Conservation (phyloP, 2,329 filamentous ascomycete species). For the Cercospora citrullina region DNA sequence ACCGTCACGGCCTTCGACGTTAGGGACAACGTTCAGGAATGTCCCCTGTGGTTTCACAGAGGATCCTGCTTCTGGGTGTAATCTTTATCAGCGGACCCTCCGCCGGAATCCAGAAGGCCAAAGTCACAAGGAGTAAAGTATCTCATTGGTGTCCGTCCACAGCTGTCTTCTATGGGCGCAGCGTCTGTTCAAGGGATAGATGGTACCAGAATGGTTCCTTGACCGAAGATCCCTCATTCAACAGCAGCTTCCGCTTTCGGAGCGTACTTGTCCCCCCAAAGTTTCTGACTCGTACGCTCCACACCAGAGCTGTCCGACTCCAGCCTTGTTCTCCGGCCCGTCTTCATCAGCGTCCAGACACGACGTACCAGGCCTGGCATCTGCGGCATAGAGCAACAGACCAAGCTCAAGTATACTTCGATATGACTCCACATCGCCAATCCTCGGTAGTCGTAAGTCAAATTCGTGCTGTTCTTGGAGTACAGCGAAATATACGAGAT, state of each 20-base stretch:
- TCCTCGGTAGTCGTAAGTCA: conserved; percentile 21
- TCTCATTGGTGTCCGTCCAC: background rate
- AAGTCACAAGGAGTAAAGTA: background rate
- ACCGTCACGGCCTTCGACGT: background rate
- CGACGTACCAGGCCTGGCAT: conserved; percentile 18
- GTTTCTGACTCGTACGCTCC: background rate
- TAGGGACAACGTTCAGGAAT: background rate
- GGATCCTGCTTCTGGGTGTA: background rate
- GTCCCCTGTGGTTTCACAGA: background rate
- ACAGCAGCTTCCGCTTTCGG: background rate
- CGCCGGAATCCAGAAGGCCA: background rate
- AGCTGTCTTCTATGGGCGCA: background rate
- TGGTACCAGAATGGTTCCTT: background rate
- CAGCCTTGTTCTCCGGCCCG: background rate
- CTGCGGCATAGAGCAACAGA: conserved; percentile 25
- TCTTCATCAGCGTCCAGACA: conserved; percentile 1
- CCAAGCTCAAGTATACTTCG: conserved; percentile 22
- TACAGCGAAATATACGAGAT: conserved; percentile 17
- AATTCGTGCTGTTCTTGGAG: conserved; percentile 13
- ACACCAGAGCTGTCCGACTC: conserved; percentile 1
- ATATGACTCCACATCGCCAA: conserved; percentile 20
- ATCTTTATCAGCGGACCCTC: background rate
- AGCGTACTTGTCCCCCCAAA: conserved; percentile 10
- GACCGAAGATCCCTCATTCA: background rate
- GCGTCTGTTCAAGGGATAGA: background rate